Base-by-base conservation (phyloP, 1,284 basidiomycete genomes). In the Xerocomus amazonicus region DNA sequence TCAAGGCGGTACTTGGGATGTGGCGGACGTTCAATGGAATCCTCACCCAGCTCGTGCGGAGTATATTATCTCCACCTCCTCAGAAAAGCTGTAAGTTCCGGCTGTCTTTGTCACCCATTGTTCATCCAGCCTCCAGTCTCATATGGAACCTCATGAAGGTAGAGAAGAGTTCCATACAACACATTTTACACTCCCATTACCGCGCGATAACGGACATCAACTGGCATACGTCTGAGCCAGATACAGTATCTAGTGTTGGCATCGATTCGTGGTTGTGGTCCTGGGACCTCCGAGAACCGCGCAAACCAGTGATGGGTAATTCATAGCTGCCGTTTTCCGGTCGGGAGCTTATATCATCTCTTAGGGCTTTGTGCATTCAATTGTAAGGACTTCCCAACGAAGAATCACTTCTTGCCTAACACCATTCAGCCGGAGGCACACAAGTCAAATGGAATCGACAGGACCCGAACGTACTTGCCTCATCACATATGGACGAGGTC, bases 1-100 rank as follows among this genome's bases (percentile, higher is more conserved):
- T 3, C 94, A 99, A 69, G 90, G 92, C 10, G 94, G 94, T 3
- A 92, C 90, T 9, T 98, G 95, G 92, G 92, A 97, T 61, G 93
- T 97, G 4, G 95, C 95, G 6, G 96, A 89, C 58, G 86, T 95
- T 3, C 95, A 99, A 66, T 99, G 96, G 95, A 96, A 95, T 47
- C 96, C 96, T 1, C 95, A 98, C 64, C 81, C 81, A 0, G 75
- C 79, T 7, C 83, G 88, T 12, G 83, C 87, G 43, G 86, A 96
- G 59, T 93, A 95, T 61, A 92, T 99, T 46, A 89, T 96, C 17
- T 96, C 92, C 2, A 99, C 97, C 0, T 96, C 92, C 0, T 91
- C 90, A 43, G 92, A 97, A 68, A 97, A 97, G 68, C 80, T 97
- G 74, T 88, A 56, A 27, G 82, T 68, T 28, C 32, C 35, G 4